Percentiles rank a stretch among this genome's conserved stretches.
Evolutionary conservation across 129 eudicot species (phyloP).

Genomic region (Helianthus annuus): HanXRQr2.0-SUNRISE NC_035434.2:40540481-40540980

Average conservation of each 20-base stretch:
- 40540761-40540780: constrained; percentile 77
- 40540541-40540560: no score
- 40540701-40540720: not conserved
- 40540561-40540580: no score
- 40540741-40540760: constrained; percentile 23
- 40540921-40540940: constrained; percentile 87
- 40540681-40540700: no score
- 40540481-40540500: no score
- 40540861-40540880: constrained; percentile 88
- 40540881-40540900: constrained; percentile 75
- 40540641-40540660: no score
- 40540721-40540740: not conserved
- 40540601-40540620: no score
- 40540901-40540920: no score
- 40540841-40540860: constrained; percentile 83
- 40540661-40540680: no score
- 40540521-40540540: no score
- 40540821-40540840: constrained; percentile 92
- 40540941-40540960: constrained; percentile 85
- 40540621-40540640: no score
- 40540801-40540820: constrained; percentile 84
- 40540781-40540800: constrained; percentile 62
- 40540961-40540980: not conserved
- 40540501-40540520: no score
- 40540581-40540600: no score